Evolutionary conservation across 2,329 filamentous ascomycete species (phyloP), one percentile per base, ranked within the genome.

Genomic region (Cordyceps tenuipes): DNA sequence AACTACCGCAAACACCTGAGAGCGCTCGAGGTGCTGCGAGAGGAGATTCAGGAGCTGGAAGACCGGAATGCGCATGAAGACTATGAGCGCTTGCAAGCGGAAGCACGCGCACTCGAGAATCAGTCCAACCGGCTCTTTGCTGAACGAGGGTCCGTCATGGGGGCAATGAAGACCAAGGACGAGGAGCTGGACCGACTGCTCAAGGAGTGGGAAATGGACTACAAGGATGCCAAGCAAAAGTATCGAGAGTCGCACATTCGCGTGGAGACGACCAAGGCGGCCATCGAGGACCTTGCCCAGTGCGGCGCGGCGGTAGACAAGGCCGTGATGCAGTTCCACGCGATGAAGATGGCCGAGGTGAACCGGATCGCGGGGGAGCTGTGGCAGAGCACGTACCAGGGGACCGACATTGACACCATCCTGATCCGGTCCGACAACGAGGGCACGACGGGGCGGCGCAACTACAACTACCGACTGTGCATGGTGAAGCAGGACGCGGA

Each of bases 401-500:
- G 94, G 64, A 97, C 93, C 0, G 94, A 99, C 69, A 92, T 99
- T 59, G 94, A 99, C 76, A 94, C 90, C 1, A 96, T 99, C 70
- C 82, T 95, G 69, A 97, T 99, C 75, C 88, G 89, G 46, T 96
- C 92, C 19, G 93, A 97, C 73, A 88, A 86, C 67, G 94, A 97
- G 71, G 84, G 82, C 51, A 79, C 79, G 46, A 74, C 84, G 60
- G 87, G 84, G 57, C 91, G 90, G 68, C 86, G 90, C 68, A 89
- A 81, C 63, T 97, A 97, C 81, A 97, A 99, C 75, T 99, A 99
- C 78, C 90, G 94, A 51, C 88, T 99, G 6, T 92, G 90, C 74
- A 99, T 99, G 94, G 86, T 96, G 66, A 99, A 99, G 77, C 88
- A 93, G 71, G 91, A 95, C 69, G 90, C 89, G 0, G 94, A 99